A percentile compares a stretch with the other conserved stretches of the same genome.
These are phyloP conservation scores for Gilbertella persicaria DNA, from an alignment of 371 early-diverging fungal species.

Conservation along the genomic window DNA sequence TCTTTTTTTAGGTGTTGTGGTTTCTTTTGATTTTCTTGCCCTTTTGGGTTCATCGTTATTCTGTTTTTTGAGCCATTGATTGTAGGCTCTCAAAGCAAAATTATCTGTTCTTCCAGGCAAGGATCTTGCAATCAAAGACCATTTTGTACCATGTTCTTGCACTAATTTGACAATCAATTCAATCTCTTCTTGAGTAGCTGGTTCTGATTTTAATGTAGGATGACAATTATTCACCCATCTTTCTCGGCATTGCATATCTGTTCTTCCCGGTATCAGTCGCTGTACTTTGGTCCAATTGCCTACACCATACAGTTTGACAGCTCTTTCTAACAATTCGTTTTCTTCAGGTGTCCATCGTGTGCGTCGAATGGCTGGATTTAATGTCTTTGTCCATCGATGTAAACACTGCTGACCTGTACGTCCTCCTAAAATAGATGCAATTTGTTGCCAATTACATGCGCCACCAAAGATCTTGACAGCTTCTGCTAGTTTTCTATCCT, in stretches of 20 bases:
- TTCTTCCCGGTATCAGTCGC: slow-evolving; percentile 71
- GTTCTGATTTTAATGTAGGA: slow-evolving; percentile 59
- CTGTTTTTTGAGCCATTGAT: background rate
- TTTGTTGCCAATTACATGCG: slow-evolving; percentile 69
- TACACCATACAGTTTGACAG: slow-evolving; percentile 68
- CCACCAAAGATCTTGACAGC: slow-evolving; percentile 66
- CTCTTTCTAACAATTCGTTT: slow-evolving; percentile 67
- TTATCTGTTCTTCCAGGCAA: slow-evolving; percentile 47
- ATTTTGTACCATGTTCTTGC: slow-evolving; percentile 29
- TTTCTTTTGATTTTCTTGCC: background rate
- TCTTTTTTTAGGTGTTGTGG: background rate
- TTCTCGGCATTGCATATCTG: slow-evolving; percentile 89
- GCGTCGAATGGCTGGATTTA: slow-evolving; percentile 75
- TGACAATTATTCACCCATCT: slow-evolving; percentile 76
- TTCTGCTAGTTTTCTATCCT: slow-evolving; percentile 57
- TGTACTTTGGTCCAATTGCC: slow-evolving; percentile 79
- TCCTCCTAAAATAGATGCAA: slow-evolving; percentile 67
- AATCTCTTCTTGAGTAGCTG: slow-evolving; percentile 53
- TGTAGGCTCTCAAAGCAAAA: slow-evolving; percentile 21
- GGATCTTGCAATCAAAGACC: slow-evolving; percentile 29
- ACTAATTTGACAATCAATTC: slow-evolving; percentile 17
- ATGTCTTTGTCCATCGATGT: slow-evolving; percentile 77
- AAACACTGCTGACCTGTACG: slow-evolving; percentile 83
- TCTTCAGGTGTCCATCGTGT: slow-evolving; percentile 79
- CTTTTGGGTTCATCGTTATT: background rate